Conservation (phyloP, 306 rosid species). For the Castanea sativa region DNA sequence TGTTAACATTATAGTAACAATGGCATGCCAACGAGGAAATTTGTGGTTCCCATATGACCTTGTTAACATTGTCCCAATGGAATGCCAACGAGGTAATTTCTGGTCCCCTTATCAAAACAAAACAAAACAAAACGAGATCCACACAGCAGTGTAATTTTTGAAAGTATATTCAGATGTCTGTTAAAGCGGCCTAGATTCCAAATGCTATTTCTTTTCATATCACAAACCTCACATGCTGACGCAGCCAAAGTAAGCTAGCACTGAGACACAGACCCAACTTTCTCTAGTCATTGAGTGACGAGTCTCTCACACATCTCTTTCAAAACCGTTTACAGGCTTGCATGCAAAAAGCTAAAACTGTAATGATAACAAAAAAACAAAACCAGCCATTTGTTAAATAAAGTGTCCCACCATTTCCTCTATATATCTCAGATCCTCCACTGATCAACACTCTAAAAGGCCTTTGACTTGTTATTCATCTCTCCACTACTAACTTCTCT, state of each 20-base stretch:
- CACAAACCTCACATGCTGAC: slow-evolving; percentile 20
- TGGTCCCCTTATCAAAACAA: slow-evolving; percentile 17
- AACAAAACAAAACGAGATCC: slow-evolving; percentile 23
- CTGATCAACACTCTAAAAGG: slow-evolving; percentile 20
- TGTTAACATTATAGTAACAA: slow-evolving; percentile 8
- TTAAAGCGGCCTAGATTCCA: slow-evolving; percentile 28
- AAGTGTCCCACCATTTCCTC: slow-evolving; percentile 23
- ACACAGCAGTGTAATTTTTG: slow-evolving; percentile 21
- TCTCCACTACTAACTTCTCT: no score
- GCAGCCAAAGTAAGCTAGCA: slow-evolving; percentile 17
- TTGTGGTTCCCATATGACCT: slow-evolving; percentile 15
- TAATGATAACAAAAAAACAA: slow-evolving; percentile 44
- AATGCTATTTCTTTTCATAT: slow-evolving; percentile 21
- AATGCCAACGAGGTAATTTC: slow-evolving; percentile 15
- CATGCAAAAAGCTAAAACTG: slow-evolving; percentile 45
- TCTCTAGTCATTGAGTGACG: slow-evolving; percentile 25
- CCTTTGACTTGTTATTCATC: neutral
- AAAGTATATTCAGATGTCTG: slow-evolving; percentile 13
- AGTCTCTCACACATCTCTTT: slow-evolving; percentile 42
- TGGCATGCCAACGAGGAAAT: slow-evolving; percentile 10
- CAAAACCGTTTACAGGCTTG: slow-evolving; percentile 59
- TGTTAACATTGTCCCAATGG: neutral
- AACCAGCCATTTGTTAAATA: slow-evolving; percentile 25
- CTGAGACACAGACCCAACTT: slow-evolving; percentile 23
- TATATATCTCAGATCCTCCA: neutral